Evolutionary conservation across 495 filamentous ascomycete species (phyloP).

Genomic region (Stereocaulon alpinum): DNA sequence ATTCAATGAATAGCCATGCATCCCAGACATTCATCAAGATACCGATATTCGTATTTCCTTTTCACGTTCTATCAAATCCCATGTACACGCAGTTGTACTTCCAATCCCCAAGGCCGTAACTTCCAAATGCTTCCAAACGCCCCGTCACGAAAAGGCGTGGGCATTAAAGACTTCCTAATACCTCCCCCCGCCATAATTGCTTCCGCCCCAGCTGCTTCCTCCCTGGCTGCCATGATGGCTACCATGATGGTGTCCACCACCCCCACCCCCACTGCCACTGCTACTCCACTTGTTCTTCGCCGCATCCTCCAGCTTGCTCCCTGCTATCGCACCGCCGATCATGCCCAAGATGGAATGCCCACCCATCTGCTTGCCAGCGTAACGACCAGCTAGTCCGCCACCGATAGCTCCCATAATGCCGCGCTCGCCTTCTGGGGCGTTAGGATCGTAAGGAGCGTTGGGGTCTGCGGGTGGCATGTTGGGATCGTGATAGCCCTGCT

Average conservation of each 20-base stretch:
- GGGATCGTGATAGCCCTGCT: constrained; percentile 12
- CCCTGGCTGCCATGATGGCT: constrained; percentile 21
- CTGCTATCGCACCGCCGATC: constrained; percentile 39
- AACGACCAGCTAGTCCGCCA: constrained; percentile 40
- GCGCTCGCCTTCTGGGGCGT: constrained; percentile 31
- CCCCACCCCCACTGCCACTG: background rate
- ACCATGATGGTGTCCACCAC: constrained; percentile 20
- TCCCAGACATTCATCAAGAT: background rate
- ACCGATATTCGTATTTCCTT: background rate
- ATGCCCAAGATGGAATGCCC: constrained; percentile 40
- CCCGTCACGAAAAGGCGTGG: background rate
- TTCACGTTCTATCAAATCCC: background rate
- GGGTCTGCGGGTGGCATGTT: constrained; percentile 12
- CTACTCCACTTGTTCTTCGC: constrained; percentile 26
- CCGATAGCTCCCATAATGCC: constrained; percentile 34
- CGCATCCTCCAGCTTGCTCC: constrained; percentile 36
- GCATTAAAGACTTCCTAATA: background rate
- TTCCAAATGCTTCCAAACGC: background rate
- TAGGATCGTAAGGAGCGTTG: constrained; percentile 19
- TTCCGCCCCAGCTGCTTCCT: constrained; percentile 23
- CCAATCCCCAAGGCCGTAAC: background rate
- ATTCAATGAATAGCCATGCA: background rate
- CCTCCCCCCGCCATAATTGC: constrained; percentile 13
- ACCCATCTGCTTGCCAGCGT: constrained; percentile 31
- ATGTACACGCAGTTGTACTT: background rate